Conservation (phyloP, 495 filamentous ascomycete genomes). For the Aspergillus carlsbadensis region DNA sequence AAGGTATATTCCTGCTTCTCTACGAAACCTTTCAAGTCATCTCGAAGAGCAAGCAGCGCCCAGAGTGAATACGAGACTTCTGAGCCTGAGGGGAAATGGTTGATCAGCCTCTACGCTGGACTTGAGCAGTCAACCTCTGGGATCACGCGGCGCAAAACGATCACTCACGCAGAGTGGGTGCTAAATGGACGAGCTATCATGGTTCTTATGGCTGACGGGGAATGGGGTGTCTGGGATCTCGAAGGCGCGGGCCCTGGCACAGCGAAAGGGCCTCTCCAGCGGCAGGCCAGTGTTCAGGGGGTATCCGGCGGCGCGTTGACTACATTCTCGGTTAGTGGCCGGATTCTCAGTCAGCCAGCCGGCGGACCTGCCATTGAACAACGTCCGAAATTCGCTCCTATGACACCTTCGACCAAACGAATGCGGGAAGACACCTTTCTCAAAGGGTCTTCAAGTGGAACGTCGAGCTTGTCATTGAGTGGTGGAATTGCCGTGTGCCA, state of each 20-base stretch:
- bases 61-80: constrained; percentile 33
- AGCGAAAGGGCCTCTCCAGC: constrained; percentile 53
- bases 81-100: constrained; percentile 53
- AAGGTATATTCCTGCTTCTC: constrained; percentile 61
- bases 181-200: constrained; percentile 75
- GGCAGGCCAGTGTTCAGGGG: constrained; percentile 54
- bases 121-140: constrained; percentile 50
- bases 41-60: constrained; percentile 25
- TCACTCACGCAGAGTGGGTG: constrained; percentile 83
- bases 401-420: constrained; percentile 80
- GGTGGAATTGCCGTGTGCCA: constrained; percentile 67
- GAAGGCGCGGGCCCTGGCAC: constrained; percentile 61
- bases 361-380: constrained; percentile 36
- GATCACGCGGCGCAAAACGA: constrained; percentile 61
- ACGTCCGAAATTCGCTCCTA: constrained; percentile 66
- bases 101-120: constrained; percentile 67
- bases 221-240: constrained; percentile 94
- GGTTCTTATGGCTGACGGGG: constrained; percentile 74
- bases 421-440: constrained; percentile 55
- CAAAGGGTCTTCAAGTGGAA: constrained; percentile 37
- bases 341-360: constrained; percentile 48
- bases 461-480: constrained; percentile 35
- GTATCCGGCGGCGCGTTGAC: constrained; percentile 64
- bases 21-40: constrained; percentile 25
- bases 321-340: constrained; percentile 67